These are phyloP conservation scores for Populus nigra DNA, from an alignment of 345 rosid genomes.

Conservation along the genomic window DNA sequence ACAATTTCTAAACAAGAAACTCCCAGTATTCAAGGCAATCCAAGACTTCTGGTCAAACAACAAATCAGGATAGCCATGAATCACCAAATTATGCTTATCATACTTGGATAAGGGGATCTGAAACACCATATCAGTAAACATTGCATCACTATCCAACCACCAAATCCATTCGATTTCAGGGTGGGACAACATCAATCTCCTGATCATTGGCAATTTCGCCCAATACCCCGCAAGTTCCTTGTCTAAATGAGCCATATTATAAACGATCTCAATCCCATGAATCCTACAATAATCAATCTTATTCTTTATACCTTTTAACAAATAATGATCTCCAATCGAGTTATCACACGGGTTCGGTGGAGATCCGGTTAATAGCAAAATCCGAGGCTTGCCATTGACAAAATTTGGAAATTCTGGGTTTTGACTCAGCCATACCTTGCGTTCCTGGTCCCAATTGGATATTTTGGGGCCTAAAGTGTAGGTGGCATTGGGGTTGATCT, in stretches of 20 bases:
- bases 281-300: conserved; percentile 94
- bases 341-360: conserved; percentile 92
- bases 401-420: conserved; percentile 70
- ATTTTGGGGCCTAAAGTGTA: conserved; percentile 80
- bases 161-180: conserved; percentile 95
- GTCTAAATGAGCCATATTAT: conserved; percentile 95
- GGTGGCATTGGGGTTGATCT: conserved; percentile 53
- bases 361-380: conserved; percentile 82
- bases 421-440: conserved; percentile 58
- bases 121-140: conserved; percentile 93
- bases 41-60: conserved; percentile 79
- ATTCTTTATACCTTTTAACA: conserved; percentile 79
- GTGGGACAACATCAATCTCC: conserved; percentile 85
- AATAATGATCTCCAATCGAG: conserved; percentile 85
- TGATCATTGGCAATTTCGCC: conserved; percentile 87
- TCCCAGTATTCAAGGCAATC: conserved; percentile 95
- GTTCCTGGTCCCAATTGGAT: conserved; percentile 57
- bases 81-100: conserved; percentile 65
- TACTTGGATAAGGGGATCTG: conserved; percentile 67
- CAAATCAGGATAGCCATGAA: conserved; percentile 91
- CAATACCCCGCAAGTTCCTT: conserved; percentile 91
- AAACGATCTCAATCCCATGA: conserved; percentile 95
- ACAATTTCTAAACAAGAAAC: conserved; percentile 85
- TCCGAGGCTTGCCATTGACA: conserved; percentile 60
- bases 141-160: conserved; percentile 99